These are phyloP conservation scores for Aspergillus sp. DNA, from an alignment of 2,329 filamentous ascomycete species.

Conservation along the genomic window DNA sequence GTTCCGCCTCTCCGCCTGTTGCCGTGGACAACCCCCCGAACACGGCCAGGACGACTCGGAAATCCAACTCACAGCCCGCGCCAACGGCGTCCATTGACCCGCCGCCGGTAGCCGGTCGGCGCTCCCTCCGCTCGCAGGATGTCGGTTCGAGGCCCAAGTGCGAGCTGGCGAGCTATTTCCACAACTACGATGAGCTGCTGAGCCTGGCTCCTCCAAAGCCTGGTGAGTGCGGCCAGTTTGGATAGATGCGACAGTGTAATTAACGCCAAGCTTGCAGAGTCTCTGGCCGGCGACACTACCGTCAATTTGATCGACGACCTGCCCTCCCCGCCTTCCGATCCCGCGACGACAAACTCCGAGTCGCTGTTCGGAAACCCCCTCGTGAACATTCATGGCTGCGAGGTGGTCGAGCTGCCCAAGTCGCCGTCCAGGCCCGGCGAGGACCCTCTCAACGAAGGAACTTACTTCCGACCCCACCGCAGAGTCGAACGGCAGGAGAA, in stretches of 20 bases:
- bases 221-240: constrained; percentile 43
- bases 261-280: constrained; percentile 43
- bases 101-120: constrained; percentile 41
- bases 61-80: constrained; percentile 3
- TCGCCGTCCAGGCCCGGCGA: constrained; percentile 15
- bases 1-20: constrained; percentile 6
- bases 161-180: constrained; percentile 82
- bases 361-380: constrained; percentile 30
- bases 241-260: not conserved
- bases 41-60: constrained; percentile 2
- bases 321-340: constrained; percentile 20
- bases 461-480: constrained; percentile 51
- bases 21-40: constrained; percentile 5
- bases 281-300: constrained; percentile 61
- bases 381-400: constrained; percentile 27
- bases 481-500: constrained; percentile 58
- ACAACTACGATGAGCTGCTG: constrained; percentile 89
- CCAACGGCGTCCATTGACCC: constrained; percentile 1
- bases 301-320: constrained; percentile 60
- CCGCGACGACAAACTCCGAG: constrained; percentile 10
- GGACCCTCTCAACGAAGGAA: constrained; percentile 49
- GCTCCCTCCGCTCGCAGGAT: constrained; percentile 80
- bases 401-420: constrained; percentile 36
- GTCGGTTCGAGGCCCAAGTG: constrained; percentile 76
- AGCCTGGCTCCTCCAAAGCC: constrained; percentile 71